phyloP scores from a whole-genome alignment of 2,329 filamentous ascomycete genomes.

The Ceratocystis cubensis region DNA sequence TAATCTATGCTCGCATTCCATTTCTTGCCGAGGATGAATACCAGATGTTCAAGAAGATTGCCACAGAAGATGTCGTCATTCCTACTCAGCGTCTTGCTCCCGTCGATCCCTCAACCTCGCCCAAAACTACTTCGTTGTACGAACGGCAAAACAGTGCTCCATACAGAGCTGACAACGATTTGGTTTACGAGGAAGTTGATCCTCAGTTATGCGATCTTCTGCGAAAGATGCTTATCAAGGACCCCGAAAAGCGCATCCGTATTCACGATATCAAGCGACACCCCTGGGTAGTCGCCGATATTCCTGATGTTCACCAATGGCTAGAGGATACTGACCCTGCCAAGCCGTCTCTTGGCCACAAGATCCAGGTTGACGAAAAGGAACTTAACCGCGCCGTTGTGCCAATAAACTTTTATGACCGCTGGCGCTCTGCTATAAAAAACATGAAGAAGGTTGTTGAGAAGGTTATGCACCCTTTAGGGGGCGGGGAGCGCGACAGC shows the following conservation, averaged over 20 bases:
- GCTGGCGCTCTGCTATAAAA: slow-evolving; percentile 66
- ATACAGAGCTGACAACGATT: slow-evolving; percentile 63
- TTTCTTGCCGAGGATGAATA: slow-evolving; percentile 88
- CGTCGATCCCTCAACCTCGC: slow-evolving; percentile 47
- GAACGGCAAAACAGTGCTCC: slow-evolving; percentile 48
- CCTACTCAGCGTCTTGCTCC: slow-evolving; percentile 71
- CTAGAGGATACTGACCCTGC: slow-evolving; percentile 88
- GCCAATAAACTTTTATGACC: slow-evolving; percentile 74
- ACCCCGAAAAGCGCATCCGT: slow-evolving; percentile 77
- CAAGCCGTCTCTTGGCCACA: slow-evolving; percentile 62
- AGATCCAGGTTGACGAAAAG: slow-evolving; percentile 81
- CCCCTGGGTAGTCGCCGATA: slow-evolving; percentile 72
- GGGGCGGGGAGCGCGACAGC: slow-evolving; percentile 40
- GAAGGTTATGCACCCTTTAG: slow-evolving; percentile 50
- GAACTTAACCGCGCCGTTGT: slow-evolving; percentile 87
- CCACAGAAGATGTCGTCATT: slow-evolving; percentile 83
- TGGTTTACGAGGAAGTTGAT: slow-evolving; percentile 77
- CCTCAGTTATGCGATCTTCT: slow-evolving; percentile 69
- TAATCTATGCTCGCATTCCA: slow-evolving; percentile 85
- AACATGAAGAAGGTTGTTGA: slow-evolving; percentile 56
- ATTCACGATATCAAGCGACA: slow-evolving; percentile 88
- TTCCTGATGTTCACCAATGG: slow-evolving; percentile 66
- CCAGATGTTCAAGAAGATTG: slow-evolving; percentile 82
- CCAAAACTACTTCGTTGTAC: slow-evolving; percentile 42
- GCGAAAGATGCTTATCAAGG: slow-evolving; percentile 68